Evolutionary conservation across 2,329 filamentous ascomycete genomes (phyloP).

Genomic region (Thermothelomyces thermophilus): DNA sequence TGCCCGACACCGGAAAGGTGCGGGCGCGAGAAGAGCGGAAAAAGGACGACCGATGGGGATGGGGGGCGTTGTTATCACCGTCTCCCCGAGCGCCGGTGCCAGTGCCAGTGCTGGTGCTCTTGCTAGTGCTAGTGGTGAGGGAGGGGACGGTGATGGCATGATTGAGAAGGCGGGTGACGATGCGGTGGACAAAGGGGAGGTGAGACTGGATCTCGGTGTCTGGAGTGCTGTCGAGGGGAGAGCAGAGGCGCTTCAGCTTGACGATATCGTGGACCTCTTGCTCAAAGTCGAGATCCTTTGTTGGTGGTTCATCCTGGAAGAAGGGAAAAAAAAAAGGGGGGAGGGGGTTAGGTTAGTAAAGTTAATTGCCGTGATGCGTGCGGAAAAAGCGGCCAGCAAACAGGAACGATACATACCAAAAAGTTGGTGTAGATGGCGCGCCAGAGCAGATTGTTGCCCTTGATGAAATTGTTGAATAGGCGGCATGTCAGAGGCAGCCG

Average conservation of each 20-base stretch:
- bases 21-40: conserved; percentile 23
- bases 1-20: conserved; percentile 41
- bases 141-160: conserved; percentile 28
- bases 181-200: conserved; percentile 42
- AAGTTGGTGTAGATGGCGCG: conserved; percentile 54
- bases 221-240: conserved; percentile 25
- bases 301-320: conserved; percentile 35
- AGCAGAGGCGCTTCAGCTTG: conserved; percentile 39
- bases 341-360: not conserved
- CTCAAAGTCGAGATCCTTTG: conserved; percentile 26
- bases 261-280: conserved; percentile 39
- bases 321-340: no score
- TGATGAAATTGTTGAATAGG: conserved; percentile 47
- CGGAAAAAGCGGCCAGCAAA: not conserved
- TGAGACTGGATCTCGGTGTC: conserved; percentile 33
- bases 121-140: not conserved
- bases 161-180: conserved; percentile 40
- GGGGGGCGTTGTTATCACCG: not conserved
- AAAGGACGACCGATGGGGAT: not conserved
- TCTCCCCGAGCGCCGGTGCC: not conserved
- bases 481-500: conserved; percentile 46
- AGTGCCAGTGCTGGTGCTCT: not conserved
- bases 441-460: conserved; percentile 52
- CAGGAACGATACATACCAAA: conserved; percentile 47
- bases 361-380: not conserved